Evolutionary conservation across 2,329 filamentous ascomycete species (phyloP).

Genomic region (Achaetomium macrosporum): DNA sequence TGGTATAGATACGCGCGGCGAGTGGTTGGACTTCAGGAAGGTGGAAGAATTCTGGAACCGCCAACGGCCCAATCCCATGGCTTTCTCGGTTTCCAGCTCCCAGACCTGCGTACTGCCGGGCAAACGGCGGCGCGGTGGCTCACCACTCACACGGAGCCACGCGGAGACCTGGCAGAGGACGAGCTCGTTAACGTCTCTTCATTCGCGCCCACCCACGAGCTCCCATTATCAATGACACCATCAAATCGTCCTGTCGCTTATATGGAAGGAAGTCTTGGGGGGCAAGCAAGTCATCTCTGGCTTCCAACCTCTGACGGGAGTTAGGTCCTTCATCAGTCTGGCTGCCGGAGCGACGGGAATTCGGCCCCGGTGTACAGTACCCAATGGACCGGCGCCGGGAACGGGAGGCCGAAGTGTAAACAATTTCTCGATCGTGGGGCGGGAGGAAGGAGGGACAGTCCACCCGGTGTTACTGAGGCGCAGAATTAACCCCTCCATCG

Average conservation of each 20-base stretch:
- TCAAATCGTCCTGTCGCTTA: background rate
- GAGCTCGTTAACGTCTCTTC: background rate
- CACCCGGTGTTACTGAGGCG: constrained; percentile 12
- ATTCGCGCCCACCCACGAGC: constrained; percentile 1
- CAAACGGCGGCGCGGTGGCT: background rate
- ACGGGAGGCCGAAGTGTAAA: too few species aligned
- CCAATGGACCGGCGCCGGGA: too few species aligned
- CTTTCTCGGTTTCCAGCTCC: background rate
- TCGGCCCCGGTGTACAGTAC: too few species aligned
- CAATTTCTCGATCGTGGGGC: too few species aligned
- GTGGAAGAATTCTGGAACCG: constrained; percentile 21
- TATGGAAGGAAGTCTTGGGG: background rate
- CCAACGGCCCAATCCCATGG: constrained; percentile 9
- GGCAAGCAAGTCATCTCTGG: background rate
- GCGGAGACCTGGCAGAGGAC: constrained; percentile 9
- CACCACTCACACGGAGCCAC: constrained; percentile 10
- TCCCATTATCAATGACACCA: constrained; percentile 10
- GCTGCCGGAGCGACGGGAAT: too few species aligned
- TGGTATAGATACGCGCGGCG: background rate
- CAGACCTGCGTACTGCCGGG: background rate
- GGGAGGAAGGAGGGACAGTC: too few species aligned
- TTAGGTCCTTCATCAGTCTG: background rate
- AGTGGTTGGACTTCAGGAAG: constrained; percentile 9
- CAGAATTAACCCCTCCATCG: constrained; percentile 13
- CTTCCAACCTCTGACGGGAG: too few species aligned